Percentiles rank a stretch among this genome's conserved stretches.
These are phyloP conservation scores for Amanita pallidorosea DNA, from an alignment of 768 basidiomycete species.

Conservation along the genomic window DNA sequence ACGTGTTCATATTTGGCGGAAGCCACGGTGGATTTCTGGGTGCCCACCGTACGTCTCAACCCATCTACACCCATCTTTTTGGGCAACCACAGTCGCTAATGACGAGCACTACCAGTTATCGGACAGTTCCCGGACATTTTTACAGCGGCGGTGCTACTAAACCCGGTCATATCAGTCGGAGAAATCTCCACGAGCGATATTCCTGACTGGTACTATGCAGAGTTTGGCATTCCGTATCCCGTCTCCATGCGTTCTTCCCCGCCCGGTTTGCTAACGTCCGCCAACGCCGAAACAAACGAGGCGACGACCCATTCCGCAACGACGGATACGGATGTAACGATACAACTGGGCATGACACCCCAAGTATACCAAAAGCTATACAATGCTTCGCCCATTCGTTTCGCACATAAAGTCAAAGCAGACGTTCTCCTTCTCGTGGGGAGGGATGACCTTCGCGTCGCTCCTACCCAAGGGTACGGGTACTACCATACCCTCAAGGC, in stretches of 20 bases:
- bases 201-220: slow-evolving; percentile 54
- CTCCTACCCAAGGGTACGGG: slow-evolving; percentile 47
- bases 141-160: slow-evolving; percentile 51
- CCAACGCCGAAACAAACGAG: neutral
- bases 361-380: slow-evolving; percentile 33
- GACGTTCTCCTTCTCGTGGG: slow-evolving; percentile 54
- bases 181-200: slow-evolving; percentile 52
- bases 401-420: slow-evolving; percentile 37
- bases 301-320: neutral
- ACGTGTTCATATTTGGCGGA: slow-evolving; percentile 50
- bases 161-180: slow-evolving; percentile 58
- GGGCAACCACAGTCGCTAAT: no score
- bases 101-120: slow-evolving; percentile 40
- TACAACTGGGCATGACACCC: slow-evolving; percentile 30
- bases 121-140: slow-evolving; percentile 53
- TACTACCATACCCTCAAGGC: slow-evolving; percentile 60
- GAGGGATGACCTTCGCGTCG: slow-evolving; percentile 48
- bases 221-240: slow-evolving; percentile 31
- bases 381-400: slow-evolving; percentile 42
- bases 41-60: no score
- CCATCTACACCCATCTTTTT: no score
- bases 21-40: slow-evolving; percentile 55
- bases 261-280: neutral
- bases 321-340: neutral
- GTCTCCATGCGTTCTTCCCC: slow-evolving; percentile 10